Percentiles rank a stretch among this genome's conserved stretches.
Conservation (phyloP, 129 eudicot species). For the Glebionis coronaria region DNA sequence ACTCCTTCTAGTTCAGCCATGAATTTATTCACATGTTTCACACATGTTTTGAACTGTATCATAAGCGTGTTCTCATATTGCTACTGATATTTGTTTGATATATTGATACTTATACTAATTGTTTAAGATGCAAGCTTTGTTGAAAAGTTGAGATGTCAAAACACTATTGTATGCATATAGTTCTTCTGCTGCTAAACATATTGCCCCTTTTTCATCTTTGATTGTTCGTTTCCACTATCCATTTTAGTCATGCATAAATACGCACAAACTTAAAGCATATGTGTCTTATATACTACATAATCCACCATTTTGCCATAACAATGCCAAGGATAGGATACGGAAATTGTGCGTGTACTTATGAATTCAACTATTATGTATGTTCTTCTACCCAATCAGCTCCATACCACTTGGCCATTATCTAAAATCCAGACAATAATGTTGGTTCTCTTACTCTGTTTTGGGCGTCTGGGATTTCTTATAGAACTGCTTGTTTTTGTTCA, state of each 20-base stretch:
- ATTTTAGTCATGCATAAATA: conserved; percentile 14
- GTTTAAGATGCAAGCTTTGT: conserved; percentile 1
- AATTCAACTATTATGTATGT: no score
- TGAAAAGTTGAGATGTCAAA: conserved; percentile 6
- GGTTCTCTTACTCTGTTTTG: no score
- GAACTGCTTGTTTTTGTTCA: no score
- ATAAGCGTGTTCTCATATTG: not conserved
- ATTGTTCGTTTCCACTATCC: conserved; percentile 5
- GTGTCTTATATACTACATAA: no score
- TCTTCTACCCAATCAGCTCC: no score
- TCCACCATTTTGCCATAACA: no score
- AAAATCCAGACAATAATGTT: no score
- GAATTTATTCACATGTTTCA: not conserved
- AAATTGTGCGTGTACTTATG: no score
- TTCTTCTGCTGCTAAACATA: conserved; percentile 7
- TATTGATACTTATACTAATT: not conserved
- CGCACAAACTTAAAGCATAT: not conserved
- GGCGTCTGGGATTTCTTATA: no score
- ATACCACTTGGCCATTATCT: no score
- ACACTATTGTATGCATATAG: conserved; percentile 6
- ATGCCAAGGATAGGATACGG: no score
- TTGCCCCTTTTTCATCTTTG: conserved; percentile 8
- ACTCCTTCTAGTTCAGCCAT: not conserved
- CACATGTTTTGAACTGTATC: not conserved
- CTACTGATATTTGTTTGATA: not conserved